Evolutionary conservation across 2,329 filamentous ascomycete genomes (phyloP).

Genomic region (Penicillium sclerotigenum): DNA sequence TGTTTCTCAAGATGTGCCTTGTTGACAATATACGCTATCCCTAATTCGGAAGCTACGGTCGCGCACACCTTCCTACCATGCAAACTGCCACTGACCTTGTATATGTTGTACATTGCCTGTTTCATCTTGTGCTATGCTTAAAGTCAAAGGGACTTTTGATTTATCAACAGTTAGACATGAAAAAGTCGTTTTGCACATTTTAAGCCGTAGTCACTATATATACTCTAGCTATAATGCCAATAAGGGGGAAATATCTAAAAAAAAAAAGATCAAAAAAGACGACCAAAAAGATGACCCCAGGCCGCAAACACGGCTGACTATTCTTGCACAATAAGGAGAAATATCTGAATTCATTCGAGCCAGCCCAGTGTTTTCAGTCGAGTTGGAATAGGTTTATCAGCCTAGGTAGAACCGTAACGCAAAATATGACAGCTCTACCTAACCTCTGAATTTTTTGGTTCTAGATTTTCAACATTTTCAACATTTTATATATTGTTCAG

Average conservation of each 20-base stretch:
- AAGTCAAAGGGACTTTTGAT: neutral
- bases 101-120: too few relatives aligned
- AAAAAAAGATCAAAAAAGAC: too few relatives aligned
- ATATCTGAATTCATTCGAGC: neutral
- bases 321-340: too few relatives aligned
- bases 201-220: too few relatives aligned
- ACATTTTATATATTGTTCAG: neutral
- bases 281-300: too few relatives aligned
- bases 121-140: neutral
- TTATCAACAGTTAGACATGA: too few relatives aligned
- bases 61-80: neutral
- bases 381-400: neutral
- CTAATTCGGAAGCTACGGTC: neutral
- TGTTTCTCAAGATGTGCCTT: conserved; percentile 1
- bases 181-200: too few relatives aligned
- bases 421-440: too few relatives aligned
- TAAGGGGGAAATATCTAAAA: too few relatives aligned
- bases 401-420: neutral
- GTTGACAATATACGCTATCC: conserved; percentile 4
- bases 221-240: too few relatives aligned
- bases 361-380: neutral
- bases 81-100: neutral
- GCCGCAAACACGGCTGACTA: too few relatives aligned
- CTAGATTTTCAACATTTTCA: too few relatives aligned
- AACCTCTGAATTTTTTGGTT: neutral